Percentiles rank a stretch among this genome's conserved stretches.
These are phyloP conservation scores for Suhomyces emberorum DNA, from an alignment of 805 yeast genomes.

Conservation along the genomic window DNA sequence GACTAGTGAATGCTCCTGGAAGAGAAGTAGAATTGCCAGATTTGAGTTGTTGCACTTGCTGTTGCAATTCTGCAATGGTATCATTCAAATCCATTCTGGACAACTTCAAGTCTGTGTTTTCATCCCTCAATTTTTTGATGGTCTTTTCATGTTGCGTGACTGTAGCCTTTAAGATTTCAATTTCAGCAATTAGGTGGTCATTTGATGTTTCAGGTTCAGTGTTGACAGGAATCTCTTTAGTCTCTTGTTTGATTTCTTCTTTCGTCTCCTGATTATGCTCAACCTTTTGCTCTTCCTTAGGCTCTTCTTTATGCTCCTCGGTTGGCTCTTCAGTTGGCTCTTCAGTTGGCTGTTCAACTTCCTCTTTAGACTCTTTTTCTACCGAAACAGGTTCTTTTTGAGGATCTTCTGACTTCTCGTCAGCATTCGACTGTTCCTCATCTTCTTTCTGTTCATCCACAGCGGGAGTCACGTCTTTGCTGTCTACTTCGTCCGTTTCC, in stretches of 20 bases:
- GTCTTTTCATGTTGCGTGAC: constrained; percentile 32
- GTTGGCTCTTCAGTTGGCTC: constrained; percentile 6
- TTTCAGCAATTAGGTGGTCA: not conserved
- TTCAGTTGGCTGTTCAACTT: constrained; percentile 2
- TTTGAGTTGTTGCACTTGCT: constrained; percentile 15
- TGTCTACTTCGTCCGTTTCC: constrained; percentile 8
- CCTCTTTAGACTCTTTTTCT: constrained; percentile 7
- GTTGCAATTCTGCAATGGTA: constrained; percentile 28
- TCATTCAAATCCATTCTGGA: constrained; percentile 37
- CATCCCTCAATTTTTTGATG: constrained; percentile 36
- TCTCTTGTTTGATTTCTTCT: constrained; percentile 5
- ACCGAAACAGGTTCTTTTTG: constrained; percentile 6
- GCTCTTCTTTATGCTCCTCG: constrained; percentile 4
- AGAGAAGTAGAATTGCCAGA: constrained; percentile 1
- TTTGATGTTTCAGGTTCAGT: not conserved
- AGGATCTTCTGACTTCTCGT: constrained; percentile 23
- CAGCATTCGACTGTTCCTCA: constrained; percentile 49
- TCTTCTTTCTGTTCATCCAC: constrained; percentile 41
- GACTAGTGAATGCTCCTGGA: constrained; percentile 5
- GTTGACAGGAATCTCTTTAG: not conserved
- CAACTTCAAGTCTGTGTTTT: constrained; percentile 41
- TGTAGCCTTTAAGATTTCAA: constrained; percentile 12
- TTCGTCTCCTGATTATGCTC: not conserved
- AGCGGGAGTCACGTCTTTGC: constrained; percentile 7
- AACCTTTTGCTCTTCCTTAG: constrained; percentile 1